Conservation (phyloP, 1,139 yeast species). For the Yueomyces sp. region DNA sequence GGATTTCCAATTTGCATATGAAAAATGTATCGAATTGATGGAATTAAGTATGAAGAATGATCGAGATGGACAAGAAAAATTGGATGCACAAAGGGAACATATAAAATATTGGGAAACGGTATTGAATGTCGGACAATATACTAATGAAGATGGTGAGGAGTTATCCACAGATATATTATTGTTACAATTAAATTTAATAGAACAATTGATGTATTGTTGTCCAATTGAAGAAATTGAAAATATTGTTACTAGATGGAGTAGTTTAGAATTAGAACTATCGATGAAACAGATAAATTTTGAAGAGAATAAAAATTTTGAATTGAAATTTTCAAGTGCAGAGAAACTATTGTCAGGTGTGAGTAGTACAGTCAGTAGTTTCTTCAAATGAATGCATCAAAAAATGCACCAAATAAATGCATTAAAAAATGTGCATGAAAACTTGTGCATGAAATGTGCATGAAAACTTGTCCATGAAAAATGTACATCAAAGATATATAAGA, state of each 20-base stretch:
- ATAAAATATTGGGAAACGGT: slow-evolving; percentile 39
- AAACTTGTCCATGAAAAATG: no score
- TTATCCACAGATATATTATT: slow-evolving; percentile 24
- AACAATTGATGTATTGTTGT: slow-evolving; percentile 32
- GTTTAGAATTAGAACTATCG: slow-evolving; percentile 25
- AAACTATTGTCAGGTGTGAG: neutral
- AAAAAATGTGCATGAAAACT: no score
- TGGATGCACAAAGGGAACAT: slow-evolving; percentile 1
- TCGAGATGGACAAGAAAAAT: no score
- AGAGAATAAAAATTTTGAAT: slow-evolving; percentile 1
- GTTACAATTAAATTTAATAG: slow-evolving; percentile 38
- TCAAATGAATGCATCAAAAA: no score
- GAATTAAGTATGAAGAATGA: no score
- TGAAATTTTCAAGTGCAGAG: neutral
- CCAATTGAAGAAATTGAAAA: slow-evolving; percentile 30
- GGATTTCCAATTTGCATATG: slow-evolving; percentile 43
- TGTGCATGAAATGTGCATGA: no score
- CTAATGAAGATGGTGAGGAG: slow-evolving; percentile 11
- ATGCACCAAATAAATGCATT: no score
- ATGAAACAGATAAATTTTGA: slow-evolving; percentile 19
- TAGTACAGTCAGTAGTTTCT: neutral
- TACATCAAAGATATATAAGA: no score
- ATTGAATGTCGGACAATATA: slow-evolving; percentile 40
- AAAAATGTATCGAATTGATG: slow-evolving; percentile 3
- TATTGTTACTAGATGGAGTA: slow-evolving; percentile 33